These are phyloP conservation scores for Flaveria trinervia DNA, from an alignment of 129 eudicot species.

Conservation along the genomic window DNA sequence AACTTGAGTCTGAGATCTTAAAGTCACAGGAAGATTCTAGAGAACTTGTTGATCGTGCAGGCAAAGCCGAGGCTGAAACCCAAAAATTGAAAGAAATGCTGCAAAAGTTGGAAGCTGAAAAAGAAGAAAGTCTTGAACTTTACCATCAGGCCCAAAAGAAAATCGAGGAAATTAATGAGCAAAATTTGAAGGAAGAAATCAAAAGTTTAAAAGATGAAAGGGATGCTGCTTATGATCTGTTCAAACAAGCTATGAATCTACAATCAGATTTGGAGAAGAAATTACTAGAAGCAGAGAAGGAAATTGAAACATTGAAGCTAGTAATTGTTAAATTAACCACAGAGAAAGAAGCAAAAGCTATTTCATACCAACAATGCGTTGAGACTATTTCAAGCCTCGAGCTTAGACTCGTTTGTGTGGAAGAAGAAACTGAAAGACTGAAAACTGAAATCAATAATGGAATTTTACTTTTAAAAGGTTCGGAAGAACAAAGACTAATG, in stretches of 20 bases:
- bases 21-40: slow-evolving; percentile 13
- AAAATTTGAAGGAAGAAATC: slow-evolving; percentile 48
- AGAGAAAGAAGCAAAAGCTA: slow-evolving; percentile 64
- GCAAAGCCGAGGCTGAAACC: neutral
- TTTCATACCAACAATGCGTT: slow-evolving; percentile 48
- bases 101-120: slow-evolving; percentile 62
- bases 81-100: slow-evolving; percentile 1
- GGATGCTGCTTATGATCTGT: slow-evolving; percentile 49
- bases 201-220: slow-evolving; percentile 47
- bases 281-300: slow-evolving; percentile 53
- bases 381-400: slow-evolving; percentile 16
- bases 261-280: slow-evolving; percentile 54
- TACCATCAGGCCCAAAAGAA: slow-evolving; percentile 52
- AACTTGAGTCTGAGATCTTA: slow-evolving; percentile 14
- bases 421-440: slow-evolving; percentile 57
- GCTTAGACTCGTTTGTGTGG: slow-evolving; percentile 9
- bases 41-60: slow-evolving; percentile 12
- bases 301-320: slow-evolving; percentile 54
- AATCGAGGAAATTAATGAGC: slow-evolving; percentile 44
- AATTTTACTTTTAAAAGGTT: slow-evolving; percentile 48
- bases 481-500: slow-evolving; percentile 56
- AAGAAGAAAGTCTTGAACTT: slow-evolving; percentile 53
- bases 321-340: slow-evolving; percentile 42
- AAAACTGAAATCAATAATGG: slow-evolving; percentile 55
- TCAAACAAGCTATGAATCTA: slow-evolving; percentile 46